Evolutionary conservation across 768 basidiomycete genomes (phyloP).

Genomic region (Lepiota venenata): DNA sequence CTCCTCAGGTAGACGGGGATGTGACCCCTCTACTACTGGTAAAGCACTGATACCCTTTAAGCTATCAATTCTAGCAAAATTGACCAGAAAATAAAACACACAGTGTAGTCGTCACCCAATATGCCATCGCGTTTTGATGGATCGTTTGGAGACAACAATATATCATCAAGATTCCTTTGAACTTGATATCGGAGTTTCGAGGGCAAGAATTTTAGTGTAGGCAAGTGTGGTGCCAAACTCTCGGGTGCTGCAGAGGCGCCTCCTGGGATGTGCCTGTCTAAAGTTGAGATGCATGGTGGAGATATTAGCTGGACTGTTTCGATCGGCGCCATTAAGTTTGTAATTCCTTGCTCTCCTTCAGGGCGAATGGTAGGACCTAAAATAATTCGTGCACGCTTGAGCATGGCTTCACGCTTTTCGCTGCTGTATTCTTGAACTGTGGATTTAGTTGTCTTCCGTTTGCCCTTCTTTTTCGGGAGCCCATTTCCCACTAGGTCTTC

Average conservation of each 20-base stretch:
- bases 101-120: not conserved
- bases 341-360: not conserved
- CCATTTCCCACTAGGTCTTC: slow-evolving; percentile 49
- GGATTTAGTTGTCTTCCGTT: slow-evolving; percentile 31
- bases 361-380: slow-evolving; percentile 20
- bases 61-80: not conserved
- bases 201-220: not conserved
- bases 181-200: slow-evolving; percentile 13
- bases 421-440: slow-evolving; percentile 41
- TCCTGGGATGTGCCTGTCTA: too few species aligned
- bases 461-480: slow-evolving; percentile 42
- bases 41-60: slow-evolving; percentile 7
- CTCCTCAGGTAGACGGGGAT: too few species aligned
- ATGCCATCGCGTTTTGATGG: too few species aligned
- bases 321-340: not conserved
- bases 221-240: not conserved
- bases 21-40: not conserved
- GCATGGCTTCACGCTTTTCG: slow-evolving; percentile 42
- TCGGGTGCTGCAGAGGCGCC: not conserved
- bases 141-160: not conserved
- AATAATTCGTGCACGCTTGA: slow-evolving; percentile 32
- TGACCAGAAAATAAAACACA: not conserved
- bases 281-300: too few species aligned
- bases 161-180: not conserved
- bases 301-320: not conserved